These are phyloP conservation scores for Ophiostoma sp. DNA, from an alignment of 2,329 filamentous ascomycete species.

Conservation along the genomic window DNA sequence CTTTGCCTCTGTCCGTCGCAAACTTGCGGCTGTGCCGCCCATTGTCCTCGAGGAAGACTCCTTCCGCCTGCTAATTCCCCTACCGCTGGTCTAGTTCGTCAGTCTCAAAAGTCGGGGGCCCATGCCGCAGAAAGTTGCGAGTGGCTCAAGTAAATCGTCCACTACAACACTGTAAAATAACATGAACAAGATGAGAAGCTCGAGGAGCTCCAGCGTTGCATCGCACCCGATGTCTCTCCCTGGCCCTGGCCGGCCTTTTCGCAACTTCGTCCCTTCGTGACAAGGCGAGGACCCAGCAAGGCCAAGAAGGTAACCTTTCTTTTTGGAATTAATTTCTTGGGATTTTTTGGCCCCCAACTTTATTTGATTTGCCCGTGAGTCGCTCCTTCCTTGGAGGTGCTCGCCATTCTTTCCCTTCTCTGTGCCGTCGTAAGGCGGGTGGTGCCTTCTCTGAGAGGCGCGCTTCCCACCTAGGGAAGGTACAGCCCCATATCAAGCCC, in stretches of 20 bases:
- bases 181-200: background rate
- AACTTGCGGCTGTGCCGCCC: background rate
- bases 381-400: conserved; percentile 6
- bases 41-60: conserved; percentile 3
- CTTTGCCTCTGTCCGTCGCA: background rate
- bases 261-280: background rate
- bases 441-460: background rate
- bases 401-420: background rate
- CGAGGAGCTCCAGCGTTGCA: background rate
- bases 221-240: background rate
- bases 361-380: background rate
- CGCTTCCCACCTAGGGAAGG: conserved; percentile 9
- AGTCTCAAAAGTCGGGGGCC: background rate
- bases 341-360: conserved; percentile 7
- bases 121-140: background rate
- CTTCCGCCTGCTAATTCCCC: background rate
- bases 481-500: background rate
- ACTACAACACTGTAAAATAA: background rate
- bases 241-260: background rate
- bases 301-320: background rate
- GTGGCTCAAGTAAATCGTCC: background rate
- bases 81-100: background rate
- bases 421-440: conserved; percentile 2
- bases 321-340: background rate
- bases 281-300: background rate